Evolutionary conservation across 176 grass and related monocot genomes (phyloP).

Genomic region (Otatea glauca): DNA sequence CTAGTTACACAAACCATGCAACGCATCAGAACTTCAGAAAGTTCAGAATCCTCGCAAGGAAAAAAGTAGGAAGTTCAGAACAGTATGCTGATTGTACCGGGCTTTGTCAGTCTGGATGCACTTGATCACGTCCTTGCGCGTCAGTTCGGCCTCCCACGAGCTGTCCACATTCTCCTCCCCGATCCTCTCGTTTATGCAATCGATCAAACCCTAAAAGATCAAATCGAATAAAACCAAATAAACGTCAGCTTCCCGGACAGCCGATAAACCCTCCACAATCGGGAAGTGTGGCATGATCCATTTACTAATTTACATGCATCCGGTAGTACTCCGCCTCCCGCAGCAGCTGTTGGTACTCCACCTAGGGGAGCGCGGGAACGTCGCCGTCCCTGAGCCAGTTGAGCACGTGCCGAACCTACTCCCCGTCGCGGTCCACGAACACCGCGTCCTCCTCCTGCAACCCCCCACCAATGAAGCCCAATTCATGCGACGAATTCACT

Average conservation of each 20-base stretch:
- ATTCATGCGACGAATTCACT: neutral
- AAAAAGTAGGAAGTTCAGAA: too few species aligned
- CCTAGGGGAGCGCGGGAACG: constrained; percentile 49
- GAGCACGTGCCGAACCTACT: constrained; percentile 63
- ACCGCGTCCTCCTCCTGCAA: constrained; percentile 48
- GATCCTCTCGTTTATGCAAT: constrained; percentile 13
- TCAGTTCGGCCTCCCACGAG: neutral
- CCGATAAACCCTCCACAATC: neutral
- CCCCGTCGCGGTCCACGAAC: constrained; percentile 71
- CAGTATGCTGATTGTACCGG: constrained; percentile 2
- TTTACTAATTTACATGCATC: constrained; percentile 41
- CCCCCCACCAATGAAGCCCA: neutral
- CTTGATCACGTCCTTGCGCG: constrained; percentile 27
- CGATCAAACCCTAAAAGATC: neutral
- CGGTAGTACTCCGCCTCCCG: constrained; percentile 69
- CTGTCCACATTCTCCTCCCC: neutral
- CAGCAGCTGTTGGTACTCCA: constrained; percentile 50
- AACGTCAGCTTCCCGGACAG: neutral
- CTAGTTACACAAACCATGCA: too few species aligned
- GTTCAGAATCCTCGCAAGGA: too few species aligned
- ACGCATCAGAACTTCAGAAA: neutral
- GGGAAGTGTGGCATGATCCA: neutral
- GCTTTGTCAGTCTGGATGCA: constrained; percentile 60
- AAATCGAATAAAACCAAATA: neutral
- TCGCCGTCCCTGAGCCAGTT: constrained; percentile 70